These are phyloP conservation scores for Verbena officinalis DNA, from an alignment of 257 asterid genomes.

Conservation along the genomic window DNA sequence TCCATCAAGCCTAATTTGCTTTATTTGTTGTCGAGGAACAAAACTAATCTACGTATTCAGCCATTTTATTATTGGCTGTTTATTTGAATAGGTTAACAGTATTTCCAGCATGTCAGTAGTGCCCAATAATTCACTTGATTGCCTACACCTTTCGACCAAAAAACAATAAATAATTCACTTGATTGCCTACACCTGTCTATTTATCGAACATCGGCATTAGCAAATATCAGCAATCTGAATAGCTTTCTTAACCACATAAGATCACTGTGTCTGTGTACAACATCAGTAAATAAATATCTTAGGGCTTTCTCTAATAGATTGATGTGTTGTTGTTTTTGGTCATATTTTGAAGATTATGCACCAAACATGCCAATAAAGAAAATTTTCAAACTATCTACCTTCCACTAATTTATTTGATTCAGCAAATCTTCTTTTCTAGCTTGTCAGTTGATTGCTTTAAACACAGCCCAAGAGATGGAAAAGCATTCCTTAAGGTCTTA, in stretches of 20 bases:
- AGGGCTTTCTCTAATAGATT: not conserved
- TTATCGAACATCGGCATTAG: not conserved
- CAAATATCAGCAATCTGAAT: not conserved
- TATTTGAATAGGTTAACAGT: not conserved
- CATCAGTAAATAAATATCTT: not conserved
- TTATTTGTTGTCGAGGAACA: not conserved
- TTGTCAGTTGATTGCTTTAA: constrained; percentile 15
- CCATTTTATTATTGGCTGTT: not conserved
- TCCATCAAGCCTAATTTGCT: constrained; percentile 9
- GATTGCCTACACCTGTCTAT: constrained; percentile 3
- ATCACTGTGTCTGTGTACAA: constrained; percentile 8
- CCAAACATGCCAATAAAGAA: not conserved
- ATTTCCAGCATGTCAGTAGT: not conserved
- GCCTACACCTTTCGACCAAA: not conserved
- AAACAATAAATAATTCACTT: not conserved
- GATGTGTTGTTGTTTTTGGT: constrained; percentile 8
- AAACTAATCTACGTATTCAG: not conserved
- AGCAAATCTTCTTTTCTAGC: constrained; percentile 12
- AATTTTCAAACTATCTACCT: constrained; percentile 3
- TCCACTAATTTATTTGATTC: constrained; percentile 3
- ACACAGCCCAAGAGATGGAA: constrained; percentile 14
- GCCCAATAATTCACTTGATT: constrained; percentile 6
- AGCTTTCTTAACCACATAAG: constrained; percentile 12
- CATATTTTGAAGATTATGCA: constrained; percentile 17
- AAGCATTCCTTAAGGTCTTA: constrained; percentile 10